These are phyloP conservation scores for Pseudopyricularia javanii DNA, from an alignment of 2,329 filamentous ascomycete genomes.

Conservation along the genomic window DNA sequence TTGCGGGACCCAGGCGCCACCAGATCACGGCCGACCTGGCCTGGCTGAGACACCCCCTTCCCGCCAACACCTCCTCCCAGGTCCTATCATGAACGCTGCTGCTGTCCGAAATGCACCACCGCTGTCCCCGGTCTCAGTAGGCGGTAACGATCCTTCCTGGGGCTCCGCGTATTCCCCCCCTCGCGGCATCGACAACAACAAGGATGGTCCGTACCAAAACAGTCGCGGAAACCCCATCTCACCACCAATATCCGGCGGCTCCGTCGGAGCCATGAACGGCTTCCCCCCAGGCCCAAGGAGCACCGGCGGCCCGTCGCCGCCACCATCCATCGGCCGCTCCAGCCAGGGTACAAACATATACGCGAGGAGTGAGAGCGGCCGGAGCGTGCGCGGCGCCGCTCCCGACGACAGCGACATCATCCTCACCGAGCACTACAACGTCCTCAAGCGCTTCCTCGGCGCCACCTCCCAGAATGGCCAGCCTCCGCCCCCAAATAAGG, in stretches of 20 bases:
- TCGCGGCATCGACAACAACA: conserved; percentile 20
- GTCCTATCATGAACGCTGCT: conserved; percentile 45
- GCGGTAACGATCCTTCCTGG: conserved; percentile 61
- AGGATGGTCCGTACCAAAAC: conserved; percentile 39
- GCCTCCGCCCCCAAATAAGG: conserved; percentile 67
- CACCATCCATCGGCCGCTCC: conserved; percentile 74
- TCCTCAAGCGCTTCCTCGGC: conserved; percentile 65
- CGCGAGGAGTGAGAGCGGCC: conserved; percentile 52
- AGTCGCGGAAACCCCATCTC: conserved; percentile 51
- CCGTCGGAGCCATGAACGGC: conserved; percentile 47
- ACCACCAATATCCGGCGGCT: conserved; percentile 56
- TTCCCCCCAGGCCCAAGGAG: conserved; percentile 44
- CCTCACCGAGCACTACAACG: conserved; percentile 68
- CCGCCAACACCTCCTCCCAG: neutral
- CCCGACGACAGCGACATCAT: conserved; percentile 48
- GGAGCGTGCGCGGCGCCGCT: conserved; percentile 33
- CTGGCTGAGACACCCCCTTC: neutral
- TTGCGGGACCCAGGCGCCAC: neutral
- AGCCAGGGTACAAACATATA: conserved; percentile 68
- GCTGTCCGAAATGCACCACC: conserved; percentile 55
- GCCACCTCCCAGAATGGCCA: conserved; percentile 62
- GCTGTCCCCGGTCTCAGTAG: conserved; percentile 73
- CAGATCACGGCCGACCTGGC: neutral
- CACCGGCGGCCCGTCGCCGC: conserved; percentile 63
- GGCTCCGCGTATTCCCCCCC: conserved; percentile 50